Conservation (phyloP, 1,284 basidiomycete genomes). For the Cerrena zonata region DNA sequence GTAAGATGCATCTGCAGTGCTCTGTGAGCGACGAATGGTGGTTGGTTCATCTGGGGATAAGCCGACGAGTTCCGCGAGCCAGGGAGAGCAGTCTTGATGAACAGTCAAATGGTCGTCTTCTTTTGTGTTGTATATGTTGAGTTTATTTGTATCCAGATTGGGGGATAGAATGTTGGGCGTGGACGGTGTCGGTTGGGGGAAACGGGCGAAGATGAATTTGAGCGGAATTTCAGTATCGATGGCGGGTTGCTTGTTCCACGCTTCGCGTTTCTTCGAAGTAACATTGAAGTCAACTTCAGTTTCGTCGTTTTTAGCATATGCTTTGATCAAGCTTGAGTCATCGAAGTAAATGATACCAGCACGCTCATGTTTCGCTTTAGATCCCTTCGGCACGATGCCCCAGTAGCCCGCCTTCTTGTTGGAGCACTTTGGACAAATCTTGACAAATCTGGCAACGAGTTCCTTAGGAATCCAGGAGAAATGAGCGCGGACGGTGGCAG, state of each 20-base stretch:
- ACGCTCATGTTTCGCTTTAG: neutral
- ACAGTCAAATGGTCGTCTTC: too few species aligned
- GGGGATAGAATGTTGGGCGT: too few species aligned
- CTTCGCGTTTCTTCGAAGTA: neutral
- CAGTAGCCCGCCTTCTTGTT: slow-evolving; percentile 31
- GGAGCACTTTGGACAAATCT: slow-evolving; percentile 66
- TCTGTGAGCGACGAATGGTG: neutral
- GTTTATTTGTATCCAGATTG: too few species aligned
- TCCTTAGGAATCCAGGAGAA: slow-evolving; percentile 81
- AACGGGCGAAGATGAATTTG: neutral
- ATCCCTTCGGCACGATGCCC: neutral
- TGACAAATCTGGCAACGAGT: slow-evolving; percentile 69
- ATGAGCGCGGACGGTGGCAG: slow-evolving; percentile 49
- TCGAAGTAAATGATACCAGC: neutral
- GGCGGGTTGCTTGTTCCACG: neutral
- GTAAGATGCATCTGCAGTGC: neutral
- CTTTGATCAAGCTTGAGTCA: neutral
- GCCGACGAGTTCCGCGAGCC: neutral
- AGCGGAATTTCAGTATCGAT: neutral
- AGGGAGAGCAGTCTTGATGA: neutral
- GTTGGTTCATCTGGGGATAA: neutral
- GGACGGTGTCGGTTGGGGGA: neutral
- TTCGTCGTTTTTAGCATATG: too few species aligned
- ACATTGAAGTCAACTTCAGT: neutral
- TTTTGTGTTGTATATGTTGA: too few species aligned